phyloP scores from a whole-genome alignment of 768 basidiomycete genomes.

The Leccinum olivaceopallidum region DNA sequence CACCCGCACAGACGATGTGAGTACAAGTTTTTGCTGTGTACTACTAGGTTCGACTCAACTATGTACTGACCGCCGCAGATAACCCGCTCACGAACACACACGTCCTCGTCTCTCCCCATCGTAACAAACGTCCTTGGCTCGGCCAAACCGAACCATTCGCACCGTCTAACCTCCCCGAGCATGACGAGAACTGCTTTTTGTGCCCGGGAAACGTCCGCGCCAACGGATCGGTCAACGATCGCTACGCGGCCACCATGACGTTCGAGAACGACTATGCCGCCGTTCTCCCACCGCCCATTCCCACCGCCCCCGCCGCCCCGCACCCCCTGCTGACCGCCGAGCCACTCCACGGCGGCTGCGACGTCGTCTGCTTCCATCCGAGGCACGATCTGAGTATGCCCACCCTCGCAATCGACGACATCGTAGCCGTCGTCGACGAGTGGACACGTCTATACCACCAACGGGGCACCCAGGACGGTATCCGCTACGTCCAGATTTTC shows the following conservation, averaged over 20 bases:
- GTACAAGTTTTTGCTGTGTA: conserved; percentile 19
- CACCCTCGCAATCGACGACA: conserved; percentile 54
- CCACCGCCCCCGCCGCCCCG: conserved; percentile 46
- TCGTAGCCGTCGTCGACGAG: conserved; percentile 63
- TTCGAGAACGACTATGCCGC: conserved; percentile 89
- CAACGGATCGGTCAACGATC: conserved; percentile 66
- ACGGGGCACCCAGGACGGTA: conserved; percentile 63
- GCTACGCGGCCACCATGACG: conserved; percentile 63
- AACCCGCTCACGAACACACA: conserved; percentile 80
- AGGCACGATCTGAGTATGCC: conserved; percentile 85
- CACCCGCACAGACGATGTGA: conserved; percentile 75
- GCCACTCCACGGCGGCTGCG: conserved; percentile 81
- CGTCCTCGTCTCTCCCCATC: conserved; percentile 86
- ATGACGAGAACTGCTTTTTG: conserved; percentile 80
- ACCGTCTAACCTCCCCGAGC: conserved; percentile 48
- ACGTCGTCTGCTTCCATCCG: conserved; percentile 86
- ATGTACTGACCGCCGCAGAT: conserved; percentile 40
- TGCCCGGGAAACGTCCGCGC: conserved; percentile 84
- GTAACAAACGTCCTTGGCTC: conserved; percentile 88
- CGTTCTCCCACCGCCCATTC: conserved; percentile 63
- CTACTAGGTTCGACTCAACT: not conserved
- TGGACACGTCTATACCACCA: conserved; percentile 69
- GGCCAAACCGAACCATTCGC: conserved; percentile 79
- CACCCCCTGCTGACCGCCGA: conserved; percentile 65
- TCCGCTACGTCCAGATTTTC: conserved; percentile 86